phyloP scores from a whole-genome alignment of 768 basidiomycete species.

The Lactarius hatsudake region DNA sequence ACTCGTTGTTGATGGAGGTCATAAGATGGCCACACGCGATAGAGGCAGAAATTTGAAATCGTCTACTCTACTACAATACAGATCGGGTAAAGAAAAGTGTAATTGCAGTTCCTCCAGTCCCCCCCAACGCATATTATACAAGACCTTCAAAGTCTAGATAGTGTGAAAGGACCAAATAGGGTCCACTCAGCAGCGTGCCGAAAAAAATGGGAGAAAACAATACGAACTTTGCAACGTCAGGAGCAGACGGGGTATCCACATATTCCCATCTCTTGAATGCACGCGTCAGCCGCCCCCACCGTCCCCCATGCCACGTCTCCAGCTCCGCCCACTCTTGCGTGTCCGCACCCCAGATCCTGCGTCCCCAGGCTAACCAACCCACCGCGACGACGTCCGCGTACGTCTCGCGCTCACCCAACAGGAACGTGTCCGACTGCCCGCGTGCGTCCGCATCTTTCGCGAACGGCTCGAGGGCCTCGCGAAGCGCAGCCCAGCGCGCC shows the following conservation, averaged over 20 bases:
- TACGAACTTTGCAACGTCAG: conserved; percentile 4
- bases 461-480: conserved; percentile 34
- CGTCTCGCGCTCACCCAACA: conserved; percentile 38
- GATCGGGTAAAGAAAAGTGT: neutral
- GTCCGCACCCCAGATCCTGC: conserved; percentile 37
- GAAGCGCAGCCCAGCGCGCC: conserved; percentile 40
- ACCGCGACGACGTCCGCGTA: conserved; percentile 45
- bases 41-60: too few species aligned
- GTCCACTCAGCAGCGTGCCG: neutral
- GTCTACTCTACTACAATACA: neutral
- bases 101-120: neutral
- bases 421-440: conserved; percentile 22
- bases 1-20: conserved; percentile 36
- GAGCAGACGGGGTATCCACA: conserved; percentile 3
- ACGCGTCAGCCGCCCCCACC: conserved; percentile 28
- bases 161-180: neutral
- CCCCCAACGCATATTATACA: neutral
- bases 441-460: conserved; percentile 19
- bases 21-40: conserved; percentile 19
- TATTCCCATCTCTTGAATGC: conserved; percentile 20
- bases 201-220: neutral
- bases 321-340: conserved; percentile 45
- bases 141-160: conserved; percentile 4
- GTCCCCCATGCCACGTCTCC: conserved; percentile 39
- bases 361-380: conserved; percentile 34